Evolutionary conservation across 2,329 filamentous ascomycete species (phyloP), one percentile per base, ranked within the genome.

Genomic region (Talaromyces sp.): DNA sequence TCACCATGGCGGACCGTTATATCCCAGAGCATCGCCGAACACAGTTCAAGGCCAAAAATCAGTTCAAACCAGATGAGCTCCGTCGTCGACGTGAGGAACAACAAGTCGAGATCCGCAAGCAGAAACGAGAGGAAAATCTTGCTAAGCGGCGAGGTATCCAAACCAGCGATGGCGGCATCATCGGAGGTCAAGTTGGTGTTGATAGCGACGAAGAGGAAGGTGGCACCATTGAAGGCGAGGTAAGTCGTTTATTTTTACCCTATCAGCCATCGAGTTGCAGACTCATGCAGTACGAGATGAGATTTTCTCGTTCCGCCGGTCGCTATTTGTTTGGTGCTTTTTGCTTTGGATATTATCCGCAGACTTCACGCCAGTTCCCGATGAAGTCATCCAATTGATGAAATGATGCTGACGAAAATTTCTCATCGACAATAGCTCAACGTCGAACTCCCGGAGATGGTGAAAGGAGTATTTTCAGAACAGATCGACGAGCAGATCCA

Each of bases 191-290:
- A 56, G 78, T 88, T 80, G 87, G 78, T 67, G 78, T 80, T 58
- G 95, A 99, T 81, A 98, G 95, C 80, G 95, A 99, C 78, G 95
- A 99, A 88, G 95, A 99, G 88, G 95, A 98, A 78, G 91, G 92
- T 70, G 90, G 89, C 73, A 94, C 93, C 70, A 96, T 94, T 69
- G 95, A 99, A 84, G 93, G 90, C 75, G 94, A 99, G 90, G 95
- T 98, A 89, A 75, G 89, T 80, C 61, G 8, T 68, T 59, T 52
- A 62, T 57, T 62, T 43, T n/a, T 62, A 58, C 25, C 25, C 17
- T 17, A 49, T 67, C 39, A 52, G 17, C 47, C 35, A 52, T 13
- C 3, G n/a, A 22, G 19, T 35, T 41, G n/a, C 13, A 50, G 45
- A 50, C 25, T 17, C 13, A 17, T 45, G 49, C 49, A 33, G 52